A percentile compares a stretch with the other conserved stretches of the same genome.
Evolutionary conservation across 257 asterid genomes (phyloP).

Genomic region (Buddleja alternifolia): DNA sequence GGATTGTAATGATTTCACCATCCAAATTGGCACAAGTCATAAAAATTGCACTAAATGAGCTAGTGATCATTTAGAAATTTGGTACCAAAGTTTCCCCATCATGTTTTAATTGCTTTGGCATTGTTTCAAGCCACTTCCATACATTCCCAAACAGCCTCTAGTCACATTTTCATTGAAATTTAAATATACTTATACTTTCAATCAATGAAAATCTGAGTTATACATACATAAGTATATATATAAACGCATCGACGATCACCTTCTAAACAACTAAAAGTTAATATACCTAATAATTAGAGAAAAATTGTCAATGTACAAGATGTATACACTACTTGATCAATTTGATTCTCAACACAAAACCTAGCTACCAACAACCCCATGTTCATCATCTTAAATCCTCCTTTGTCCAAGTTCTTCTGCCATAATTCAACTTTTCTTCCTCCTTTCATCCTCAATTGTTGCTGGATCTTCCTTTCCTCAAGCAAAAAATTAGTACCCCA

Average conservation of each 20-base stretch:
- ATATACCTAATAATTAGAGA: conserved; percentile 29
- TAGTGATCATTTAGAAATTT: conserved; percentile 45
- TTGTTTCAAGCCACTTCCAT: conserved; percentile 35
- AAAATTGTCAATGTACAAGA: conserved; percentile 43
- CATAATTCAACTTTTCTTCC: conserved; percentile 1
- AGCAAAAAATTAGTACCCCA: conserved; percentile 39
- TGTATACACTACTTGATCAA: conserved; percentile 12
- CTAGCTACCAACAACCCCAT: conserved; percentile 23
- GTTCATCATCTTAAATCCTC: not conserved
- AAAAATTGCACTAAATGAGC: conserved; percentile 46
- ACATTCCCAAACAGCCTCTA: conserved; percentile 28
- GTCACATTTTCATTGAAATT: not conserved
- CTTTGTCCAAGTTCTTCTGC: not conserved
- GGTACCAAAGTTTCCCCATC: conserved; percentile 46
- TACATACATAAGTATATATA: not conserved
- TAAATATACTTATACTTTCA: not conserved
- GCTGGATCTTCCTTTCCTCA: conserved; percentile 34
- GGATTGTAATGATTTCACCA: conserved; percentile 48
- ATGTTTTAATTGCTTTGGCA: conserved; percentile 31
- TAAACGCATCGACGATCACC: no score
- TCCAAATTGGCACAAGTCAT: conserved; percentile 46
- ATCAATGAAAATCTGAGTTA: not conserved
- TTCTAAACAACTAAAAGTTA: conserved; percentile 23
- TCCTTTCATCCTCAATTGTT: not conserved
- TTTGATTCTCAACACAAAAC: conserved; percentile 18